Base-by-base conservation (phyloP, 1,284 basidiomycete species). In the Ganoderma lingzhi region DNA sequence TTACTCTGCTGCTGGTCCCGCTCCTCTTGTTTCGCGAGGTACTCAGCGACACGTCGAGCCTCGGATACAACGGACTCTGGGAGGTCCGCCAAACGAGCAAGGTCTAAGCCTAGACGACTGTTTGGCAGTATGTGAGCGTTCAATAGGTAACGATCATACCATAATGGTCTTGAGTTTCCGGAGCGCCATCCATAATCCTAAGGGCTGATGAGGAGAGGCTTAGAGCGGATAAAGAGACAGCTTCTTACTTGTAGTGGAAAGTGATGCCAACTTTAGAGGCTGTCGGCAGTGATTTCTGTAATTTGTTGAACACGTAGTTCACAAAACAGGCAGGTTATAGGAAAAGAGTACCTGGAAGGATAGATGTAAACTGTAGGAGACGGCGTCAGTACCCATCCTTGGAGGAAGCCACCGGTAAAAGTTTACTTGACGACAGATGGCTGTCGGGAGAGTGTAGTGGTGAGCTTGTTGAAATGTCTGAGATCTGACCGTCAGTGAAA, bases 81-180 rank as follows among this genome's bases (percentile, higher is more conserved):
- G 0, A 98, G 83, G 76, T 96, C 92, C 0, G 94, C 95, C 1
- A 96, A 85, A 60, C 88, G 87, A 17, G 96, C 95, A 32, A 97
- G 86, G 73, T 96, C 93, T 12, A 98, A 83, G 1, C 96, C 96
- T 92, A 48, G 1, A 9, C 12, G 9, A 44, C 39, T 15, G 5
- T 14, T 61, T 9, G 32, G 58, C 35, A 32, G 17, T 59, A 48
- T 42, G 44, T n/a, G 5, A 39, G 2, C n/a, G 3, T 19, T 23
- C 32, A 63, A 19, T 35, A 41, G 19, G 2, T 3, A 4, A 28
- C 2, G 12, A 28, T 53, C 39, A 23, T 61, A 92, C 93, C 93
- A 75, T 95, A 94, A 76, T 93, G 90, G 17, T 84, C 84, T 32
- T 84, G 77, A 53, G 87, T 84, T 58, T 90, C 86, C 0, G 88